These are phyloP conservation scores for Hylodesmum podocarpum DNA, from an alignment of 306 rosid species.

Conservation along the genomic window DNA sequence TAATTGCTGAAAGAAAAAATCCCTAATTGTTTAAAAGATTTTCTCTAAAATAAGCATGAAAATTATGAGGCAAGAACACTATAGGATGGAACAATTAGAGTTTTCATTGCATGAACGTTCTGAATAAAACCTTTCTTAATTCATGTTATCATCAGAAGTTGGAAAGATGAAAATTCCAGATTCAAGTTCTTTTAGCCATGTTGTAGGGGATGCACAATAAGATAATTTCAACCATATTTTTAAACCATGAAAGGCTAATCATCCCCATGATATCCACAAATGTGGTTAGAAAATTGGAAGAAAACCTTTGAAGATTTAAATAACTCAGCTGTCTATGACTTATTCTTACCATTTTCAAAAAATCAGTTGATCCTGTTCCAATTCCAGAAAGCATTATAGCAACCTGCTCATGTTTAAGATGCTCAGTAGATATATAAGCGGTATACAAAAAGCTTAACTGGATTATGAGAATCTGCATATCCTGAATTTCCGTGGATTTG, in stretches of 20 bases:
- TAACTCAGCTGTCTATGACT: neutral
- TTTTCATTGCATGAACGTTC: too few species aligned
- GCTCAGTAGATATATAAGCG: constrained; percentile 15
- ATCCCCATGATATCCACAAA: neutral
- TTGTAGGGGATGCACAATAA: constrained; percentile 7
- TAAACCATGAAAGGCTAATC: neutral
- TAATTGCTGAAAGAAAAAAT: too few species aligned
- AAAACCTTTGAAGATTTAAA: neutral
- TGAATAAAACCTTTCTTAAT: too few species aligned
- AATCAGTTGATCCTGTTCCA: constrained; percentile 72
- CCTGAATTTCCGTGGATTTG: constrained; percentile 5
- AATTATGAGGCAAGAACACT: too few species aligned
- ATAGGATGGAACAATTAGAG: too few species aligned
- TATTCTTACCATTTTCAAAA: constrained; percentile 73
- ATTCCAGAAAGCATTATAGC: constrained; percentile 93
- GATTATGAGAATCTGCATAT: neutral
- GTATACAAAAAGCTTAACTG: neutral
- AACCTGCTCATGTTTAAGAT: constrained; percentile 56
- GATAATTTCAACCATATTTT: constrained; percentile 1
- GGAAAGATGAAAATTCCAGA: neutral
- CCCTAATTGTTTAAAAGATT: too few species aligned
- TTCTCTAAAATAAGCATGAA: too few species aligned
- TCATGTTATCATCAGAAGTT: neutral
- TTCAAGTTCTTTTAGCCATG: neutral
- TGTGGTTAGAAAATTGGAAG: neutral